Base-by-base conservation (phyloP, 192 early-diverging fungal genomes). In the Coemansia umbellata region DNA sequence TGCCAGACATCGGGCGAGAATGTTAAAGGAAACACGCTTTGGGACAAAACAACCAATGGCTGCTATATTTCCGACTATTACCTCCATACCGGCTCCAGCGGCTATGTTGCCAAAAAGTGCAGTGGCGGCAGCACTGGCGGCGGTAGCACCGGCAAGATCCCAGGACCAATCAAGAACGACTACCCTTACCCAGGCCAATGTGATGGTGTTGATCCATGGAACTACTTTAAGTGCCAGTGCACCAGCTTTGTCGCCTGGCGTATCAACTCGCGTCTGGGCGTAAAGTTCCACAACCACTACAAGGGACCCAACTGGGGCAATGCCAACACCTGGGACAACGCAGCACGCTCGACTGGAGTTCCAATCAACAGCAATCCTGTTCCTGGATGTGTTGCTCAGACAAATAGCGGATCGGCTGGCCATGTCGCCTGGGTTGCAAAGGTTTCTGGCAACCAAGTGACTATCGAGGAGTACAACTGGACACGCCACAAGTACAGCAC, bases 231-330 rank as follows among this genome's bases (percentile, higher is more conserved):
- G 53, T 67, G 71, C 55, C 71, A 74, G 56, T 67, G 64, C 60
- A 58, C 71, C 26, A 59, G 60, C 41, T 66, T 66, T 61, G 71
- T 63, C 15, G 72, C 66, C 8, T 65, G 62, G 55, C 70, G 64
- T 23, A 74, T 74, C 53, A 75, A 75, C 73, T 57, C 43, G 32
- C 53, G 57, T 1, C 61, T 69, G 23, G 66, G 56, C 15, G 37
- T 75, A 13, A 63, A 60, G 40, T 75, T 69, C 60, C 30, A 55
- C 66, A 75, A 69, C 56, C 37, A 48, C 44, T 75, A 64, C 53
- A 75, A 69, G 60, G 37, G 37, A 1, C 37, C 37, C 37, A 37
- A 37, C 37, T 37, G 37, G 37, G 37, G 37, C n/a, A 18, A 37
- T 11, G 37, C 37, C 37, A 37, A 37, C n/a, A 37, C 37, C 11